phyloP scores from a whole-genome alignment of 23 red algal genomes.

The Cyanidiococcus yangmingshanensis region DNA sequence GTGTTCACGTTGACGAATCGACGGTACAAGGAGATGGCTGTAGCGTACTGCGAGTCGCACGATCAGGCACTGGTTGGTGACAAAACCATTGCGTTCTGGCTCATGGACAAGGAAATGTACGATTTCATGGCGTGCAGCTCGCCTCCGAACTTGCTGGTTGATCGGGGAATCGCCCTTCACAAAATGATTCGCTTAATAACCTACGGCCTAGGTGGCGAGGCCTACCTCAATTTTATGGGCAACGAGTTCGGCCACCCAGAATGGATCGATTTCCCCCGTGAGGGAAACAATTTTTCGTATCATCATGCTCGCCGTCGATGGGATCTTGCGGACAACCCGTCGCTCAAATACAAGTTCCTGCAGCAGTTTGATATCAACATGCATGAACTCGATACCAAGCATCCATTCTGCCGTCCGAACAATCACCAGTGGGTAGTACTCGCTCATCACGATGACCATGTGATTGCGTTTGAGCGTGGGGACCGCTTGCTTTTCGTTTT shows the following conservation, averaged over 20 bases:
- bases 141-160: conserved; percentile 38
- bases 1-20: conserved; percentile 85
- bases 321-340: conserved; percentile 70
- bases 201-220: conserved; percentile 78
- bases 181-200: conserved; percentile 97
- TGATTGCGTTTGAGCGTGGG: conserved; percentile 75
- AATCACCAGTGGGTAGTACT: conserved; percentile 84
- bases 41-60: conserved; percentile 94
- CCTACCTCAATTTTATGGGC: conserved; percentile 98
- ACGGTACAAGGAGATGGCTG: conserved; percentile 84
- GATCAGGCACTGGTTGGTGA: conserved; percentile 98
- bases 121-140: conserved; percentile 55
- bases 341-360: conserved; percentile 66
- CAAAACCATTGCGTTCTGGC: conserved; percentile 94
- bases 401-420: conserved; percentile 62
- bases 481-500: conserved; percentile 93
- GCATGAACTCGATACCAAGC: conserved; percentile 48
- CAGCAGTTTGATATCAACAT: conserved; percentile 57
- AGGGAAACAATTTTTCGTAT: conserved; percentile 89
- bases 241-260: conserved; percentile 99
- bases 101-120: conserved; percentile 99
- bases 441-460: conserved; percentile 56
- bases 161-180: conserved; percentile 91
- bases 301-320: conserved; percentile 85
- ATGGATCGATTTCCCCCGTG: conserved; percentile 99